Evolutionary conservation across 2,329 filamentous ascomycete species (phyloP).

Genomic region (Microsporum ferrugineum): DNA sequence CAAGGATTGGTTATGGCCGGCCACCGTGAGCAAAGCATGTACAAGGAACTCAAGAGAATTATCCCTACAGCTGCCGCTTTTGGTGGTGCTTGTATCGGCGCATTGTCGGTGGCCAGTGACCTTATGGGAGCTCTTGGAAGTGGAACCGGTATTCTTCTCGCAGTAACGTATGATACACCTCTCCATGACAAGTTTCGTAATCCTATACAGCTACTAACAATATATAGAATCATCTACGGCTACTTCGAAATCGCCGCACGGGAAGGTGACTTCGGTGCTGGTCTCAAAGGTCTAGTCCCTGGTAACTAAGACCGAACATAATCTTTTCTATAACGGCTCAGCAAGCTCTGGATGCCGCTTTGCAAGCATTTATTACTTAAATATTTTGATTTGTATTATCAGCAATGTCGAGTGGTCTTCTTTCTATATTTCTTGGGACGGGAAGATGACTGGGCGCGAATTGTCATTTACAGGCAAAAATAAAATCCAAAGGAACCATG

Average conservation of each 20-base stretch:
- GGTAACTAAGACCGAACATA: conserved; percentile 27
- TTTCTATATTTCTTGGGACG: neutral
- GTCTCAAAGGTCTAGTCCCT: conserved; percentile 55
- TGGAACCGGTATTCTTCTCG: conserved; percentile 93
- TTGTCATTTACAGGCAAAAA: conserved; percentile 4
- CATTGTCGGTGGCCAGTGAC: conserved; percentile 87
- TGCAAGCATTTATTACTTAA: conserved; percentile 4
- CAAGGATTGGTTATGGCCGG: conserved; percentile 99
- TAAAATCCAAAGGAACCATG: neutral
- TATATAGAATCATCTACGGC: conserved; percentile 81
- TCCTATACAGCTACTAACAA: conserved; percentile 17
- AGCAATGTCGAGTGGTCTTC: conserved; percentile 8
- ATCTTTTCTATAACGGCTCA: neutral
- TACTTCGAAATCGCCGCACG: conserved; percentile 99
- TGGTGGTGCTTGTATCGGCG: conserved; percentile 97
- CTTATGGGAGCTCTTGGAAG: conserved; percentile 91
- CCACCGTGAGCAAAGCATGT: conserved; percentile 99
- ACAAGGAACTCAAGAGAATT: conserved; percentile 98
- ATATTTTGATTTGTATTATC: conserved; percentile 11
- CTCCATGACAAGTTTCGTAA: conserved; percentile 22
- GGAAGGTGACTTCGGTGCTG: conserved; percentile 78
- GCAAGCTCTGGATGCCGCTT: neutral
- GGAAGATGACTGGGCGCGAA: conserved; percentile 6
- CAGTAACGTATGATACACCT: conserved; percentile 72
- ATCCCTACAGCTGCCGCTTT: conserved; percentile 97